Base-by-base conservation (phyloP, 2,329 filamentous ascomycete species). In the Ceratocystis lukuohia region DNA sequence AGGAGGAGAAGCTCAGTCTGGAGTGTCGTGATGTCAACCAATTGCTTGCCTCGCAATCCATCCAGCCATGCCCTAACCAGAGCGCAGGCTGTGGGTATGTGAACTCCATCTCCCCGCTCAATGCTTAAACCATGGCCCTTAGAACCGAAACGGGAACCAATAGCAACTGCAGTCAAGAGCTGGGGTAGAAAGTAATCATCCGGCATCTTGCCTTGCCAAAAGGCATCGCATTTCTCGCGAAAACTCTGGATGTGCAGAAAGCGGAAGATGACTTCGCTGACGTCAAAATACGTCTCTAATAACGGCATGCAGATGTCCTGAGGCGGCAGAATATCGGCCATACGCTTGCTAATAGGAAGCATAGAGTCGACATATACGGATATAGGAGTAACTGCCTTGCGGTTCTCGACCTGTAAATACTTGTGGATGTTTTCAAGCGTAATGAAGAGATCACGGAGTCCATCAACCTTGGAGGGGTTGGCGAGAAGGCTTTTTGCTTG, bases 351-450 rank as follows among this genome's bases (percentile, higher is more conserved):
- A 1, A 84, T 76, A 0, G 82, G 81, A 71, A 82, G 80, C 75
- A 83, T 80, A n/a, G 81, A 83, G 70, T 84, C 80, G 33, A 83
- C 81, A 70, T 80, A 84, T 41, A 84, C 81, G 2, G 80, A 76
- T 57, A 84, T 82, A 0, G 82, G 81, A 4, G 78, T 73, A 50
- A 82, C 72, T 0, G 76, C 76, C 69, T 78, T 77, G 65, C 74
- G 74, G 70, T 80, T 77, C 37, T 80, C 77, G 62, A 79, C 76
- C 69, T 80, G 78, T 7, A 83, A 73, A 15, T 76, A 72, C 68
- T 74, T 77, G 70, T 83, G 78, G 46, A 83, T 76, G 57, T 77
- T 76, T 65, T 78, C 76, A 57, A 82, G 77, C 61, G 75, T 76
- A 22, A 73, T 68, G 64, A 83, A 77, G 45, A 79, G 69, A 22